Evolutionary conservation across 352 stramenopile genomes (phyloP).

Genomic region (Pythium aristosporum): DNA sequence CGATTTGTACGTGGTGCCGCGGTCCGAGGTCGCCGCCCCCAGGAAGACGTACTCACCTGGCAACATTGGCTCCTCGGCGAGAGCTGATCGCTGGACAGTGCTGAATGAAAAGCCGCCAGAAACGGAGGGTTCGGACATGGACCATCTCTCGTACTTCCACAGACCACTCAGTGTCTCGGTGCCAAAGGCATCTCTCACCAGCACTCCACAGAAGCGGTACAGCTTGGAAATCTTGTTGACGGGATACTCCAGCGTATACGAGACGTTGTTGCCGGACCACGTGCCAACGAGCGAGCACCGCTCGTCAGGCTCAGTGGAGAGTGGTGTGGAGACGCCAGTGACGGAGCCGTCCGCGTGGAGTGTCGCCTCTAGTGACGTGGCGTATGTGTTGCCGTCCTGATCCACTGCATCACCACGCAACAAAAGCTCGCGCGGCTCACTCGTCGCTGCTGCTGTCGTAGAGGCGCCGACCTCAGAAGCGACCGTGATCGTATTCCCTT

Average conservation of each 20-base stretch:
- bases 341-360: conserved; percentile 11
- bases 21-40: background rate
- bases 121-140: background rate
- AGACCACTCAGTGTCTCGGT: conserved; percentile 2
- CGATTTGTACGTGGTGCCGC: background rate
- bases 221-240: background rate
- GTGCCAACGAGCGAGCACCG: background rate
- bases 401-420: conserved; percentile 13
- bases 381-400: background rate
- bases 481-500: no score
- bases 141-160: conserved; percentile 15
- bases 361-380: conserved; percentile 4
- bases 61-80: background rate
- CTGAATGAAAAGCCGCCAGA: conserved; percentile 6
- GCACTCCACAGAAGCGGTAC: conserved; percentile 8
- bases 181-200: background rate
- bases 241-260: conserved; percentile 8
- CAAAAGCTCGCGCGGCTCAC: background rate
- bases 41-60: background rate
- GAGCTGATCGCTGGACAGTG: background rate
- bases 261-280: background rate
- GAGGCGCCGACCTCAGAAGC: background rate
- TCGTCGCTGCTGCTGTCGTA: no score
- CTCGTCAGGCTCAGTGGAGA: conserved; percentile 1
- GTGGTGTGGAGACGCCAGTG: background rate